Conservation (phyloP, 164 flowering plant species). For the Protea cynaroides region DNA sequence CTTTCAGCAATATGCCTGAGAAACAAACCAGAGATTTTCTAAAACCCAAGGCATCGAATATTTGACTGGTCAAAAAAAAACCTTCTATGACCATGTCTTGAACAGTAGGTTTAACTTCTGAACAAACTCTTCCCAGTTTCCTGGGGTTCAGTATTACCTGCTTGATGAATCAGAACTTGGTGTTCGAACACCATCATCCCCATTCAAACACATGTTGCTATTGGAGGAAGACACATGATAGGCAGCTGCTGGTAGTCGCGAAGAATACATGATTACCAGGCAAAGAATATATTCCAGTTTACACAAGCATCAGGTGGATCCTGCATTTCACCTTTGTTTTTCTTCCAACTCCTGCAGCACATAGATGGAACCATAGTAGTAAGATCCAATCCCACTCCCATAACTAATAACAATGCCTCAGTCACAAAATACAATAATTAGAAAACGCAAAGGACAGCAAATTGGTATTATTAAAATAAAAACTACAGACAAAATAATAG, state of each 20-base stretch:
- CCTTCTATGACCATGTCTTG: not conserved
- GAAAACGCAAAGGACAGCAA: not conserved
- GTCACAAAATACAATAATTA: not conserved
- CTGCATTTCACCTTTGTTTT: slow-evolving; percentile 14
- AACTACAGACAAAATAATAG: not conserved
- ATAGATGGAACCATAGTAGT: not conserved
- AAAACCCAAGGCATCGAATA: slow-evolving; percentile 1
- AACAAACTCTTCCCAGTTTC: slow-evolving; percentile 2
- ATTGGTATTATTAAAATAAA: not conserved
- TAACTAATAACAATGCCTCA: not conserved
- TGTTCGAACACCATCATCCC: slow-evolving; percentile 17
- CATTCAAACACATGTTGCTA: slow-evolving; percentile 22
- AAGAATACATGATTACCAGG: slow-evolving; percentile 10
- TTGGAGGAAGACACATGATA: slow-evolving; percentile 26
- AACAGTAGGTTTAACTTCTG: not conserved
- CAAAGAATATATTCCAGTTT: slow-evolving; percentile 12
- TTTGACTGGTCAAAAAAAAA: not conserved
- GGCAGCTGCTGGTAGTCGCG: slow-evolving; percentile 10
- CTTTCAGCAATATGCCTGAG: slow-evolving; percentile 29
- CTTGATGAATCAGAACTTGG: slow-evolving; percentile 26
- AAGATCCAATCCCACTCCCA: not conserved
- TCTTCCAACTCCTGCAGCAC: not conserved
- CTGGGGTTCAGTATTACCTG: slow-evolving; percentile 27
- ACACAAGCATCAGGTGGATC: slow-evolving; percentile 11
- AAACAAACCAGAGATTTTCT: slow-evolving; percentile 7